Percentiles rank a stretch among this genome's conserved stretches.
phyloP scores from a whole-genome alignment of 495 filamentous ascomycete species.

The Geopyxis carbonaria region DNA sequence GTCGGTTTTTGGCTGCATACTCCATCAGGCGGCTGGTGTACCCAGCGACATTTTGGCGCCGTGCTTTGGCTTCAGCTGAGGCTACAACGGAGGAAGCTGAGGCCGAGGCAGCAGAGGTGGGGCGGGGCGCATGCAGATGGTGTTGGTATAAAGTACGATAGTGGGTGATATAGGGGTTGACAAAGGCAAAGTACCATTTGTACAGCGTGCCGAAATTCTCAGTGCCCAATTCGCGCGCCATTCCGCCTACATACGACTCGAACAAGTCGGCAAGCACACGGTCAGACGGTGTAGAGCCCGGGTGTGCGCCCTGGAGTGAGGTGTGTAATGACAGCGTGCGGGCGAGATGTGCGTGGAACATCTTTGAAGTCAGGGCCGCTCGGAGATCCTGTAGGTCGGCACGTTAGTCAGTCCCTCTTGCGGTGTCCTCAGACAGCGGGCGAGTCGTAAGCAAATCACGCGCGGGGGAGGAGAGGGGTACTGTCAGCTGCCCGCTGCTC shows the following conservation, averaged over 20 bases:
- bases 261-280: conserved; percentile 18
- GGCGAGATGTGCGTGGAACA: conserved; percentile 18
- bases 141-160: not conserved
- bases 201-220: conserved; percentile 9
- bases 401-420: too few species aligned
- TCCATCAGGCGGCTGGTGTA: conserved; percentile 23
- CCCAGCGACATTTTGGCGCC: conserved; percentile 17
- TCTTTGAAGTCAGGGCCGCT: conserved; percentile 10
- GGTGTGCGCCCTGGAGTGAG: conserved; percentile 8
- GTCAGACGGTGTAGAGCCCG: conserved; percentile 10
- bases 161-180: conserved; percentile 10
- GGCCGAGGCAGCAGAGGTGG: not conserved
- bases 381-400: conserved; percentile 12
- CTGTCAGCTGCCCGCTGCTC: not conserved
- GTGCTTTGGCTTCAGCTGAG: conserved; percentile 7
- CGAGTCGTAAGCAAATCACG: too few species aligned
- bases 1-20: conserved; percentile 16
- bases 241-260: conserved; percentile 17
- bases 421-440: too few species aligned
- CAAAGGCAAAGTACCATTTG: conserved; percentile 11
- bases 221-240: conserved; percentile 13
- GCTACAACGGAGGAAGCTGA: not conserved
- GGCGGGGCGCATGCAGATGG: not conserved
- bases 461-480: not conserved
- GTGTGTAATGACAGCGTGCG: conserved; percentile 12